These are phyloP conservation scores for Colletotrichum sp. DNA, from an alignment of 2,329 filamentous ascomycete species.

Conservation along the genomic window DNA sequence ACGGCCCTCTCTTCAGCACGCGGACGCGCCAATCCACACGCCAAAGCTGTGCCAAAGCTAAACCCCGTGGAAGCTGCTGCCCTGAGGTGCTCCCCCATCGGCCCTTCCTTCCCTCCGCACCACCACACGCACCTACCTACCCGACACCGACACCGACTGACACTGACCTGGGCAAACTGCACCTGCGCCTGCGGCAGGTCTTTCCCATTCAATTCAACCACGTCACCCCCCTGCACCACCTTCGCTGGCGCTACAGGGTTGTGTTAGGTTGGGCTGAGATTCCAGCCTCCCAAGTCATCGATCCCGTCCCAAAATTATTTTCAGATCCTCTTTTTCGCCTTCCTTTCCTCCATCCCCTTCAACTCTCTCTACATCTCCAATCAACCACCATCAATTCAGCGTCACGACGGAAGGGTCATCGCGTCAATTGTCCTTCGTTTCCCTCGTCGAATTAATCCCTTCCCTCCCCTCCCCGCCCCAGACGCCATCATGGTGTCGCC, in stretches of 20 bases:
- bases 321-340: not conserved
- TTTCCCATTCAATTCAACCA: conserved; percentile 5
- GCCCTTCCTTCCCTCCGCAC: not conserved
- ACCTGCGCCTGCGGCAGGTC: not conserved
- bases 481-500: conserved; percentile 33
- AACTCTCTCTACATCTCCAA: not conserved
- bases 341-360: not conserved
- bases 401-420: conserved; percentile 17
- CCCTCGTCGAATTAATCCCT: conserved; percentile 7
- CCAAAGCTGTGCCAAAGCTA: not conserved
- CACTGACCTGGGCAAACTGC: too few relatives aligned
- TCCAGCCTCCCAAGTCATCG: conserved; percentile 20
- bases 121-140: not conserved
- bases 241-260: conserved; percentile 9
- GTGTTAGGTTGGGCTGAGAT: conserved; percentile 17
- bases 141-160: too few relatives aligned
- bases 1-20: not conserved
- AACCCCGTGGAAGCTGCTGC: not conserved
- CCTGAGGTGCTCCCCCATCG: not conserved
- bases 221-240: conserved; percentile 13
- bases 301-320: conserved; percentile 20
- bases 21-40: not conserved
- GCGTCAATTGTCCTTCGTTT: conserved; percentile 18
- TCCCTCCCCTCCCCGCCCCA: not conserved
- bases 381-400: not conserved